A percentile compares a stretch with the other conserved stretches of the same genome.
These are phyloP conservation scores for Nannizziopsis arthrosporioides DNA, from an alignment of 2,329 filamentous ascomycete species.

Conservation along the genomic window DNA sequence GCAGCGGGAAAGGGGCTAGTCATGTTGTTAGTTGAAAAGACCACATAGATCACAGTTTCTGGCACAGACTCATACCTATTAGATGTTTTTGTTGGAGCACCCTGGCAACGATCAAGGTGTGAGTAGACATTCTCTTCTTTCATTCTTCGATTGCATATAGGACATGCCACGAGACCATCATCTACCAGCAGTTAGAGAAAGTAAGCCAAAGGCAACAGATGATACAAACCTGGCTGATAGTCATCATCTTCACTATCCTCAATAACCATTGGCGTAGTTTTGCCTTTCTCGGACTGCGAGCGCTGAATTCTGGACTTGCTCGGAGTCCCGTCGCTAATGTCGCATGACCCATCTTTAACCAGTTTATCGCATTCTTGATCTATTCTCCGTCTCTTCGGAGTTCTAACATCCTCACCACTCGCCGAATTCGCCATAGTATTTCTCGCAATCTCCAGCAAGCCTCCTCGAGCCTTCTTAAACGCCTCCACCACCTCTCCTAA, in stretches of 20 bases:
- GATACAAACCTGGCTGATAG: constrained; percentile 25
- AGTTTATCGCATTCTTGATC: constrained; percentile 26
- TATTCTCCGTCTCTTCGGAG: constrained; percentile 28
- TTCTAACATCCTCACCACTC: constrained; percentile 25
- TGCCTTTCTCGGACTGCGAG: constrained; percentile 14
- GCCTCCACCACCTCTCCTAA: constrained; percentile 73
- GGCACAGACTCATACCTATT: neutral
- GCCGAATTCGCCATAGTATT: constrained; percentile 40
- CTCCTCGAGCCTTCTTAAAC: constrained; percentile 55
- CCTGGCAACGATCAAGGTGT: constrained; percentile 63
- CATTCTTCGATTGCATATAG: constrained; percentile 69
- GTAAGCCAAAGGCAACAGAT: neutral
- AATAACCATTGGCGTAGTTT: constrained; percentile 22
- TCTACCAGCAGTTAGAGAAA: constrained; percentile 32
- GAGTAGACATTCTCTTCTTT: constrained; percentile 63
- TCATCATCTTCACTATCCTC: constrained; percentile 35
- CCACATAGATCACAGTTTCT: neutral
- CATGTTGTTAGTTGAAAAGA: neutral
- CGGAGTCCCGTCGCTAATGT: constrained; percentile 14
- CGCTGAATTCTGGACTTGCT: constrained; percentile 26
- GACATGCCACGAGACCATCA: constrained; percentile 71
- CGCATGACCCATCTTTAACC: constrained; percentile 16
- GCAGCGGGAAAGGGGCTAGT: neutral
- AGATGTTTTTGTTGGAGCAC: constrained; percentile 10
- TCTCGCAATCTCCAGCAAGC: constrained; percentile 54